Percentiles rank a stretch among this genome's conserved stretches.
phyloP scores from a whole-genome alignment of 164 flowering plant genomes.

The Liquidambar formosana region DNA sequence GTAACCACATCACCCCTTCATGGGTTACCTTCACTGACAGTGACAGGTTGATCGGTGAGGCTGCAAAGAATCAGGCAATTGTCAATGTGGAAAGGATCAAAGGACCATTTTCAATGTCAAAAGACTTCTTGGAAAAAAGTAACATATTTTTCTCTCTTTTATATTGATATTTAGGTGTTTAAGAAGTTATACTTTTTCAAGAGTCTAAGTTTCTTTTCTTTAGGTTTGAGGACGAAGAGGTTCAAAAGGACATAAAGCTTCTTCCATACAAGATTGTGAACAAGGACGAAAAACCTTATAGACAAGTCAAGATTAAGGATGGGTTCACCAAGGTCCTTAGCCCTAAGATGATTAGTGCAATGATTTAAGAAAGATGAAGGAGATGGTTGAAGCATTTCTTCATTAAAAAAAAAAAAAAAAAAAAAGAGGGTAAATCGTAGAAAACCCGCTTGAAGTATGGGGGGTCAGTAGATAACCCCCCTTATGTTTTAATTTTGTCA shows the following conservation, averaged over 20 bases:
- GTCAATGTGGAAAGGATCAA: constrained; percentile 6
- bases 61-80: constrained; percentile 13
- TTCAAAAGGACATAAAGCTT: too few species aligned
- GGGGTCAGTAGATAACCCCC: too few species aligned
- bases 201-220: neutral
- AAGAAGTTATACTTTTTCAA: neutral
- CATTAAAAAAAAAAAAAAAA: too few species aligned
- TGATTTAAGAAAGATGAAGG: constrained; percentile 11
- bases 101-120: constrained; percentile 16
- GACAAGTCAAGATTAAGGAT: constrained; percentile 11
- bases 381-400: constrained; percentile 11
- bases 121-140: constrained; percentile 12
- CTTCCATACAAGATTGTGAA: too few species aligned
- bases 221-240: constrained; percentile 13
- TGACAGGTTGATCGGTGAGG: too few species aligned
- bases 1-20: too few species aligned
- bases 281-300: constrained; percentile 14
- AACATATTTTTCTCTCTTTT: neutral
- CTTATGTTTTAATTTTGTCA: too few species aligned
- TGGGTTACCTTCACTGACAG: too few species aligned
- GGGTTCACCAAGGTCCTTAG: constrained; percentile 7
- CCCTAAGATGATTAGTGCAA: constrained; percentile 12
- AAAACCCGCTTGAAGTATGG: too few species aligned
- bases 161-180: too few species aligned
- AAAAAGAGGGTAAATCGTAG: too few species aligned